These are phyloP conservation scores for Blastobotrys indianensis DNA, from an alignment of 1,139 yeast genomes.

Conservation along the genomic window DNA sequence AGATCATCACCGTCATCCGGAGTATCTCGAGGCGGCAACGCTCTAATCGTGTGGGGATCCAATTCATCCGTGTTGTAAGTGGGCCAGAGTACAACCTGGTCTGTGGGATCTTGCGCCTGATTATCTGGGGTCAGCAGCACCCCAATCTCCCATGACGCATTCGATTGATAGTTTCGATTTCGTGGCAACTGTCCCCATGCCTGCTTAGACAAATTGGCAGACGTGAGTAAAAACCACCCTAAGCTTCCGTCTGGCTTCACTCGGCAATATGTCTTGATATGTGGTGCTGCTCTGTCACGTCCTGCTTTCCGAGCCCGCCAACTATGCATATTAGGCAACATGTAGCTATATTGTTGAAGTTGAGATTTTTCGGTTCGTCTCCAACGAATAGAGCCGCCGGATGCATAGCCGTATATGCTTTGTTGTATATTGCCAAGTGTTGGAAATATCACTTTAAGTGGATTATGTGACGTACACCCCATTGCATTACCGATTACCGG, in stretches of 20 bases:
- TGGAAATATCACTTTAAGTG: conserved; percentile 25
- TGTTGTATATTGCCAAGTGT: conserved; percentile 27
- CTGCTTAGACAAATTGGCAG: conserved; percentile 34
- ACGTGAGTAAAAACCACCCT: conserved; percentile 32
- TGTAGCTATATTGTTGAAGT: conserved; percentile 22
- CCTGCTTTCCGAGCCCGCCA: conserved; percentile 31
- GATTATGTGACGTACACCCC: background rate
- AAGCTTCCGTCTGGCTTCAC: conserved; percentile 17
- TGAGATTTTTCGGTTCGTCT: conserved; percentile 19
- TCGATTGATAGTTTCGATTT: conserved; percentile 19
- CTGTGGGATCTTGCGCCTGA: conserved; percentile 7
- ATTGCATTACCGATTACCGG: conserved; percentile 20
- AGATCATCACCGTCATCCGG: background rate
- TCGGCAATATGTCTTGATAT: conserved; percentile 33
- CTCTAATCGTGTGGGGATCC: background rate
- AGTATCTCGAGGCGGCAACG: background rate
- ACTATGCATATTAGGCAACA: conserved; percentile 23
- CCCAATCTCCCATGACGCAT: conserved; percentile 34
- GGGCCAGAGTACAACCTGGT: conserved; percentile 15
- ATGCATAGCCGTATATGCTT: conserved; percentile 30
- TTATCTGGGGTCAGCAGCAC: conserved; percentile 25
- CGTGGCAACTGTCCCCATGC: conserved; percentile 33
- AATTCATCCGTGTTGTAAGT: conserved; percentile 16
- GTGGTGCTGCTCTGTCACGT: conserved; percentile 32
- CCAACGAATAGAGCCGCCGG: conserved; percentile 31